A percentile compares a stretch with the other conserved stretches of the same genome.
phyloP scores from a whole-genome alignment of 768 basidiomycete species.

The Tylopilus rubrobrunneus region DNA sequence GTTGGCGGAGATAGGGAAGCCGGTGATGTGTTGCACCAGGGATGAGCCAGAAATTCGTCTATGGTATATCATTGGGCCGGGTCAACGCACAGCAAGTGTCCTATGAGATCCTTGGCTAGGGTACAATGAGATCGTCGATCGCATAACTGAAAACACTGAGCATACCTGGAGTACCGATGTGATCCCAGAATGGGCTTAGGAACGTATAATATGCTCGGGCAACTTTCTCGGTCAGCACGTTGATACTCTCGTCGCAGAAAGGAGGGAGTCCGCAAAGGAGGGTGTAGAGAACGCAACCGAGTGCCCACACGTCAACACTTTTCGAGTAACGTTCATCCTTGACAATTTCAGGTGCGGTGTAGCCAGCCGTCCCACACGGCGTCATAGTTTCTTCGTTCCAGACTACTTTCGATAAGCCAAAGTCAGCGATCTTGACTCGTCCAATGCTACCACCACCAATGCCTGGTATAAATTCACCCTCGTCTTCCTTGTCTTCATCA shows the following conservation, averaged over 20 bases:
- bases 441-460: slow-evolving; percentile 97
- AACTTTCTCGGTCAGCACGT: slow-evolving; percentile 96
- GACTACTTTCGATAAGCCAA: slow-evolving; percentile 94
- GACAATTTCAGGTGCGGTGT: slow-evolving; percentile 99
- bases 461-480: slow-evolving; percentile 91
- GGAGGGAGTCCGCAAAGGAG: slow-evolving; percentile 96
- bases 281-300: slow-evolving; percentile 99
- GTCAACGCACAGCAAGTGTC: slow-evolving; percentile 92
- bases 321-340: slow-evolving; percentile 97
- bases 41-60: slow-evolving; percentile 94
- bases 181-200: slow-evolving; percentile 99
- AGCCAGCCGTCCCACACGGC: slow-evolving; percentile 97
- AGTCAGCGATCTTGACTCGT: slow-evolving; percentile 97
- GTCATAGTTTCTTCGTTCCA: slow-evolving; percentile 99
- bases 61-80: slow-evolving; percentile 95
- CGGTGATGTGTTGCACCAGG: slow-evolving; percentile 81
- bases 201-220: slow-evolving; percentile 97
- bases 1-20: slow-evolving; percentile 64
- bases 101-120: slow-evolving; percentile 90
- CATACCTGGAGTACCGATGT: slow-evolving; percentile 77
- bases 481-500: slow-evolving; percentile 98
- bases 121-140: slow-evolving; percentile 10
- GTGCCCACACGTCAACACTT: slow-evolving; percentile 99
- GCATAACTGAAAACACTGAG: not conserved
- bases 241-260: slow-evolving; percentile 99